Conservation (phyloP, 2,329 filamentous ascomycete genomes). For the Cercospora zeae-maydis region DNA sequence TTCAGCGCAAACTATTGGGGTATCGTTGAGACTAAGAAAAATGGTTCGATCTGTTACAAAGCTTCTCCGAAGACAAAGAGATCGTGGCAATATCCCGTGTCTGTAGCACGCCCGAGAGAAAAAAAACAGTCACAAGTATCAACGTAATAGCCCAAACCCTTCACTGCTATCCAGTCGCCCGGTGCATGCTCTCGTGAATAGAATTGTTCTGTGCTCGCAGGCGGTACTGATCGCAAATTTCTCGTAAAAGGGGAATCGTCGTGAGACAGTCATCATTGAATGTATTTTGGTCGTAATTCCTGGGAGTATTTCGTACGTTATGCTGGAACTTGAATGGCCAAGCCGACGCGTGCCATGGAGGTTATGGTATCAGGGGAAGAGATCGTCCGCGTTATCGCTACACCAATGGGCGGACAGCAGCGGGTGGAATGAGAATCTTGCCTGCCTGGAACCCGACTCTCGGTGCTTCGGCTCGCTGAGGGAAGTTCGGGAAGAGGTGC, state of each 20-base stretch:
- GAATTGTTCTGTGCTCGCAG: too few relatives aligned
- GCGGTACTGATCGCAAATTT: neutral
- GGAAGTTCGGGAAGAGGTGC: constrained; percentile 41
- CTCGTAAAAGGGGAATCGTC: neutral
- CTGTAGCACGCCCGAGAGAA: neutral
- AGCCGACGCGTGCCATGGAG: neutral
- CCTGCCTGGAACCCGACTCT: constrained; percentile 13
- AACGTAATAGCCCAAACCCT: neutral
- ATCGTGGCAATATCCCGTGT: too few relatives aligned
- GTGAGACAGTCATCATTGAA: constrained; percentile 1
- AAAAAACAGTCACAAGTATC: neutral
- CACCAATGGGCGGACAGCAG: constrained; percentile 18
- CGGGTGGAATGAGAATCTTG: constrained; percentile 9
- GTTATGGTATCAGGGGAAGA: neutral
- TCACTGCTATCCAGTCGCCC: neutral
- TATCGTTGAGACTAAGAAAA: too few relatives aligned
- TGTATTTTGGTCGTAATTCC: neutral
- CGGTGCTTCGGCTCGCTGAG: constrained; percentile 4
- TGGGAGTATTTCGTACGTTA: neutral
- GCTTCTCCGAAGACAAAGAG: too few relatives aligned
- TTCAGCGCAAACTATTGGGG: too few relatives aligned
- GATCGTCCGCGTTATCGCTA: constrained; percentile 10
- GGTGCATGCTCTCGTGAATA: neutral
- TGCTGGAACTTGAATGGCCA: constrained; percentile 2
- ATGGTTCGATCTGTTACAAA: too few relatives aligned